Evolutionary conservation across 208 protist species (phyloP).

Genomic region (Trypanosomatidae sp.): DNA sequence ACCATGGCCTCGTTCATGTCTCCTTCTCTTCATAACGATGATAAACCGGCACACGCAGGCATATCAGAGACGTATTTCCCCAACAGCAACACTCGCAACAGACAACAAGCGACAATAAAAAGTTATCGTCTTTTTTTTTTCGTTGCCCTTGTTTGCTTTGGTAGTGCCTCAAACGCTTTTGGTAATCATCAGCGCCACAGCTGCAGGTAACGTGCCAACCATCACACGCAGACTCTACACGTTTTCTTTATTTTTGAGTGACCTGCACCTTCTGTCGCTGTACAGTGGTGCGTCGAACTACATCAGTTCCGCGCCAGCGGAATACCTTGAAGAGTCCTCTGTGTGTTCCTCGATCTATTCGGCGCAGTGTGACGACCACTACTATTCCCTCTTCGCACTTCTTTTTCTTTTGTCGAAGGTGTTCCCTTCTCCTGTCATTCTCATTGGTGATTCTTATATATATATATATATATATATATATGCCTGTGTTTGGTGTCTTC

Average conservation of each 20-base stretch:
- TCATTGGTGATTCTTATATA: not conserved
- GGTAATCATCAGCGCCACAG: not conserved
- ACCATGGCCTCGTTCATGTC: not conserved
- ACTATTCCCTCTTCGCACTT: not conserved
- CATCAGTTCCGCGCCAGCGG: not conserved
- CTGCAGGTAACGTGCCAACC: not conserved
- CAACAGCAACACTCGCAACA: not conserved
- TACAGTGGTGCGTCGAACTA: not conserved
- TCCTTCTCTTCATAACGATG: not conserved
- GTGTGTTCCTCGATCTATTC: not conserved
- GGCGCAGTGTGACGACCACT: not conserved
- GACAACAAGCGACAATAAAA: not conserved
- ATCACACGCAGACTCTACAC: not conserved
- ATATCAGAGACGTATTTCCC: not conserved
- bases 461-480: conserved; percentile 6
- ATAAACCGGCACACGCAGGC: not conserved
- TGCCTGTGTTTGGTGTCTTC: not conserved
- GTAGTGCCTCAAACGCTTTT: not conserved
- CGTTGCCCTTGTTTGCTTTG: not conserved
- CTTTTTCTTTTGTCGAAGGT: not conserved
- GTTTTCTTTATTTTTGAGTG: not conserved
- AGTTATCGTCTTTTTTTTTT: not conserved
- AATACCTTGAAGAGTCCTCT: not conserved
- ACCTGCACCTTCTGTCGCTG: not conserved
- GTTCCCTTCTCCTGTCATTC: not conserved